phyloP scores from a whole-genome alignment of 192 early-diverging fungal species.

The Coemansia sp. region DNA sequence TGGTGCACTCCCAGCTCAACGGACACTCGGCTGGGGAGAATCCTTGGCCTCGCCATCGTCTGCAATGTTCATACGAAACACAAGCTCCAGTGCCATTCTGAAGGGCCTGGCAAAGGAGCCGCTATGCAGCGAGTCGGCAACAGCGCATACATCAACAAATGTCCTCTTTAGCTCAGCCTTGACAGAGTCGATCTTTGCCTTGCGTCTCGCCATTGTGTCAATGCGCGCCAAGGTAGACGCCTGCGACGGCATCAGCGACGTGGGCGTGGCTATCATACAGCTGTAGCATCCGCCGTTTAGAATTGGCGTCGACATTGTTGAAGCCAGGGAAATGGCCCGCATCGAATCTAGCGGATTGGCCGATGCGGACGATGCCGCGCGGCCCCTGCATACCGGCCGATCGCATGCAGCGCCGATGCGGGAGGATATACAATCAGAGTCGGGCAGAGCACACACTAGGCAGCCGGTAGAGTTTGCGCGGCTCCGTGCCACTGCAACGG shows the following conservation, averaged over 20 bases:
- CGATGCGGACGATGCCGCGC: conserved; percentile 8
- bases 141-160: conserved; percentile 56
- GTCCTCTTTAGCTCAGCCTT: conserved; percentile 20
- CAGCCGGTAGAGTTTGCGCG: conserved; percentile 19
- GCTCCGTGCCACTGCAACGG: conserved; percentile 12
- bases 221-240: background rate
- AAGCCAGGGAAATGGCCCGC: background rate
- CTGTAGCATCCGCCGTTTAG: conserved; percentile 6
- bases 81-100: conserved; percentile 57
- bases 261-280: conserved; percentile 6
- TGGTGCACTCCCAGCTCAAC: too few relatives aligned
- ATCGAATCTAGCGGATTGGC: conserved; percentile 5
- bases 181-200: conserved; percentile 9
- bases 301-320: conserved; percentile 7
- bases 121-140: conserved; percentile 61
- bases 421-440: background rate
- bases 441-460: conserved; percentile 13
- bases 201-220: background rate
- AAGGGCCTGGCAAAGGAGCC: conserved; percentile 60
- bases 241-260: conserved; percentile 10
- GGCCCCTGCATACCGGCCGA: conserved; percentile 1
- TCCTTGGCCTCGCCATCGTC: conserved; percentile 13
- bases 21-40: background rate
- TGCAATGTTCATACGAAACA: conserved; percentile 57
- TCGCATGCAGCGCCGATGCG: background rate